A percentile compares a stretch with the other conserved stretches of the same genome.
Conservation (phyloP, 2,329 filamentous ascomycete species). For the Dactylellina cionopaga region DNA sequence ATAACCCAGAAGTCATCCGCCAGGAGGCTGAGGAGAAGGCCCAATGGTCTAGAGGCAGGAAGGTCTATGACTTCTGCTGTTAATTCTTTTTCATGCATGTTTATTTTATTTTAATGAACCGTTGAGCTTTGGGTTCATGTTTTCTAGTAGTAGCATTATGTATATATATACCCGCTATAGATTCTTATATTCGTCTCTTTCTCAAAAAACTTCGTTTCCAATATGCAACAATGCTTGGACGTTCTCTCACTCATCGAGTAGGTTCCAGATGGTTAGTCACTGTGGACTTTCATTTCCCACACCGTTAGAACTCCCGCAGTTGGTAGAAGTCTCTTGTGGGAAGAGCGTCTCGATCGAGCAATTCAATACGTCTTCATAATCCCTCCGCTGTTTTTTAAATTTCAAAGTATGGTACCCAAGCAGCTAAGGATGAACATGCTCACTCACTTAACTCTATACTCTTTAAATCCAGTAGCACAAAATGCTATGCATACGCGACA, state of each 20-base stretch:
- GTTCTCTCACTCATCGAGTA: no score
- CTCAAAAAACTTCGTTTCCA: no score
- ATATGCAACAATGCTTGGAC: no score
- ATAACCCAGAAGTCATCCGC: slow-evolving; percentile 36
- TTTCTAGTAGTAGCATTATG: slow-evolving; percentile 2
- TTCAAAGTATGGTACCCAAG: no score
- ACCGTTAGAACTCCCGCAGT: background rate
- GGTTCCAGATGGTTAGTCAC: no score
- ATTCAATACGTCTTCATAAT: background rate
- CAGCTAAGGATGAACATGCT: no score
- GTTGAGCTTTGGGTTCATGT: slow-evolving; percentile 10
- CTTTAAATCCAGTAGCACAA: no score
- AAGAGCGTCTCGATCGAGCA: background rate
- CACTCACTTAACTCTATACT: no score
- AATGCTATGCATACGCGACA: no score
- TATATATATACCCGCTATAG: slow-evolving; percentile 21
- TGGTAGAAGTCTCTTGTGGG: background rate
- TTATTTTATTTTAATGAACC: background rate
- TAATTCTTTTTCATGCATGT: slow-evolving; percentile 7
- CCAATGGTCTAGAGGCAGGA: slow-evolving; percentile 35
- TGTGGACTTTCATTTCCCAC: background rate
- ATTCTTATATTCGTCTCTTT: slow-evolving; percentile 1
- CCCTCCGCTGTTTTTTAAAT: no score
- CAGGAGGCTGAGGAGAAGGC: slow-evolving; percentile 50
- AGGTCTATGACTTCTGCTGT: slow-evolving; percentile 44